phyloP scores from a whole-genome alignment of 768 basidiomycete genomes.

The Leccinum subtestaceum region DNA sequence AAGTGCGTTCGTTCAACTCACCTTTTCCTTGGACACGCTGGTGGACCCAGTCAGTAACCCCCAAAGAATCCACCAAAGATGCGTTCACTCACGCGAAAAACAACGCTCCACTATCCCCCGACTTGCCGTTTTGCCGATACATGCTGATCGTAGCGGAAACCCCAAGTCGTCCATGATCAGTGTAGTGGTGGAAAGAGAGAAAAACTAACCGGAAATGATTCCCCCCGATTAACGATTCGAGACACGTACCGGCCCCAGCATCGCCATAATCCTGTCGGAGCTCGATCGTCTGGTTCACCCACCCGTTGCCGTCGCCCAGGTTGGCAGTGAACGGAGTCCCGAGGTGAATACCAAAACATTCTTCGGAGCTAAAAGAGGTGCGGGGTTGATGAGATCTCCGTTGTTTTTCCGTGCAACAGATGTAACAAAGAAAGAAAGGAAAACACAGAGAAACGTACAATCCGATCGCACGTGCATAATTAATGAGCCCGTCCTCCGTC shows the following conservation, averaged over 20 bases:
- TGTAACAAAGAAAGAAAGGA: background rate
- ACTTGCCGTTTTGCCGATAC: slow-evolving; percentile 58
- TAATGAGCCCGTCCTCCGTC: slow-evolving; percentile 52
- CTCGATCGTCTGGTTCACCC: slow-evolving; percentile 42
- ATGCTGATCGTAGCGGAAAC: slow-evolving; percentile 27
- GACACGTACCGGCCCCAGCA: slow-evolving; percentile 39
- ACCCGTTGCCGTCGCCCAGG: slow-evolving; percentile 47
- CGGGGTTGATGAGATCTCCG: too few relatives aligned
- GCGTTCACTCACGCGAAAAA: slow-evolving; percentile 52
- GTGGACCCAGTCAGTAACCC: background rate
- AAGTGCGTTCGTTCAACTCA: background rate
- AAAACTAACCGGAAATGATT: slow-evolving; percentile 44
- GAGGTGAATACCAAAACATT: slow-evolving; percentile 40
- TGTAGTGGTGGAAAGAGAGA: background rate
- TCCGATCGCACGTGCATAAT: slow-evolving; percentile 60
- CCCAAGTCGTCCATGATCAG: background rate
- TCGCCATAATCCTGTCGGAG: slow-evolving; percentile 43
- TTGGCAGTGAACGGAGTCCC: slow-evolving; percentile 42
- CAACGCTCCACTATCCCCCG: slow-evolving; percentile 46
- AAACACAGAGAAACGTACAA: slow-evolving; percentile 45
- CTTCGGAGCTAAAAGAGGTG: slow-evolving; percentile 31
- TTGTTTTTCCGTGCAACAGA: background rate
- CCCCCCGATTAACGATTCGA: slow-evolving; percentile 45
- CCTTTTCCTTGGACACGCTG: slow-evolving; percentile 51
- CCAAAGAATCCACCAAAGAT: background rate